phyloP scores from a whole-genome alignment of 208 protist species.

The Leishmania martiniquensis region DNA sequence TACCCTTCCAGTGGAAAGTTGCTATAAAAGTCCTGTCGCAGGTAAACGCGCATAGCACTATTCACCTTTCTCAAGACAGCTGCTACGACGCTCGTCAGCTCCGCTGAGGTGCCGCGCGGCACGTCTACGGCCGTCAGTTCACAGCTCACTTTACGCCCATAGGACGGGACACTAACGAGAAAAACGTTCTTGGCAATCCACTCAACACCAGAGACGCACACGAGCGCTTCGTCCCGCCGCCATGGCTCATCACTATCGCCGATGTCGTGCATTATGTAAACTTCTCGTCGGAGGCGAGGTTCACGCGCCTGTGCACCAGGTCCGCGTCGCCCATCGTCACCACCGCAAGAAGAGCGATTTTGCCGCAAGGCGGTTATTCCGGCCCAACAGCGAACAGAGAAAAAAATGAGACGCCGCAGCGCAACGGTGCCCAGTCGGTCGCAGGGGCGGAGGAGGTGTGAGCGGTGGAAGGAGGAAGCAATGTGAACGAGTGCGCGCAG shows the following conservation, averaged over 20 bases:
- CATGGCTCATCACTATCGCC: not conserved
- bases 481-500: not conserved
- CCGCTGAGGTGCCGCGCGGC: conserved; percentile 26
- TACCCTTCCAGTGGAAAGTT: conserved; percentile 48
- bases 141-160: conserved; percentile 42
- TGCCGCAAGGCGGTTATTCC: too few species aligned
- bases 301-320: not conserved
- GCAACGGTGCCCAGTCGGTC: not conserved
- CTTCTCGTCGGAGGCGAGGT: not conserved
- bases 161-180: conserved; percentile 34
- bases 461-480: not conserved
- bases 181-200: conserved; percentile 70
- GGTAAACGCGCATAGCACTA: conserved; percentile 32
- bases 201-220: conserved; percentile 33
- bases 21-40: conserved; percentile 52
- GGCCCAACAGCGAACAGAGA: not conserved
- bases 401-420: not conserved
- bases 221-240: conserved; percentile 34
- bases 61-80: conserved; percentile 26
- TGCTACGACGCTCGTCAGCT: conserved; percentile 5
- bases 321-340: not conserved
- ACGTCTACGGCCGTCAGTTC: conserved; percentile 65
- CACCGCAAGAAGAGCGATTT: not conserved
- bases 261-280: not conserved
- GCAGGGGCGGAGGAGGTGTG: not conserved